phyloP scores from a whole-genome alignment of 345 rosid genomes.

The Hypericum perforatum region DNA sequence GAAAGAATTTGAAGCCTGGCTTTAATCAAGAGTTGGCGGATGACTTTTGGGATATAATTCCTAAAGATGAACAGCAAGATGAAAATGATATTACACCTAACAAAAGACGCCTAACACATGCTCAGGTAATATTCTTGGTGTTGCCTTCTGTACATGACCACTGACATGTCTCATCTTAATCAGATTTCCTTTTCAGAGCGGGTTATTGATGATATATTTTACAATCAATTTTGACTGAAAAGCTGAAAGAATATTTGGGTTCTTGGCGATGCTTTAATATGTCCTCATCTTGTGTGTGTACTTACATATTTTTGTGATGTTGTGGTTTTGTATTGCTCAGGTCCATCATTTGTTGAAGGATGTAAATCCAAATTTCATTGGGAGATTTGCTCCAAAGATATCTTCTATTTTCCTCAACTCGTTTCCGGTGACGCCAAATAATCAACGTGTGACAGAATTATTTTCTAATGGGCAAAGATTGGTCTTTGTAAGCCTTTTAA shows the following conservation, averaged over 20 bases:
- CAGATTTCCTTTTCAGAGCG: neutral
- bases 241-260: too few relatives aligned
- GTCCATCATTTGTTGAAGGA: conserved; percentile 41
- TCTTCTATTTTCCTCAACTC: conserved; percentile 37
- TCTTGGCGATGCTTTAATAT: neutral
- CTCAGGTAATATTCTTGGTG: conserved; percentile 43
- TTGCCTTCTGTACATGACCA: neutral
- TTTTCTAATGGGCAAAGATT: conserved; percentile 44
- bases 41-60: conserved; percentile 77
- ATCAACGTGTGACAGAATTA: conserved; percentile 78
- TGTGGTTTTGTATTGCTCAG: conserved; percentile 26
- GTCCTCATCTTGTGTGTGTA: neutral
- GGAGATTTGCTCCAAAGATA: conserved; percentile 27
- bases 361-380: conserved; percentile 49
- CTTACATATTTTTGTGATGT: neutral
- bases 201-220: too few relatives aligned
- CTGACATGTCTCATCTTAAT: neutral
- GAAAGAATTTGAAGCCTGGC: conserved; percentile 19
- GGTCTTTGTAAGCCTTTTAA: conserved; percentile 47
- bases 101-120: conserved; percentile 53
- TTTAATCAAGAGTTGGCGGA: conserved; percentile 36
- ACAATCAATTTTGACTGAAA: too few relatives aligned
- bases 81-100: conserved; percentile 37
- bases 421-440: conserved; percentile 79
- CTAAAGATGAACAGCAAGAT: conserved; percentile 44